Base-by-base conservation (phyloP, 148 eudicot genomes). In the Chenopodium suecicum region DNA sequence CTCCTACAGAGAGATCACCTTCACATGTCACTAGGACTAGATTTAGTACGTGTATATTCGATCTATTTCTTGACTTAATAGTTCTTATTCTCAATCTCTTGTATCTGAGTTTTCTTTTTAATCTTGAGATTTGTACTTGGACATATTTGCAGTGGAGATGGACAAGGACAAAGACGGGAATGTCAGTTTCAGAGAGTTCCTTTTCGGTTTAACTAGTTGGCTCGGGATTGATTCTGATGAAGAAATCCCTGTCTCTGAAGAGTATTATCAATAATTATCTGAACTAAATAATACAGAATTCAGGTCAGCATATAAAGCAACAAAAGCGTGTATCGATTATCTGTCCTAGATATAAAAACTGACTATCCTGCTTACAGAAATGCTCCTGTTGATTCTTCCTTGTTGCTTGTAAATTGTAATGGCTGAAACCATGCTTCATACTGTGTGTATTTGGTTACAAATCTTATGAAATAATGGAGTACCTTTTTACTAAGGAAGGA, bases 141-240 rank as follows among this genome's bases (percentile, higher is more conserved):
- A 65, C 65, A 48, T 47, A 62, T 63, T 50, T 86, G 90, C 93
- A 91, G 97, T 83, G 85, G 95, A 93, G 88, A 89, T 90, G 94
- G 91, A 91, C 86, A 87, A 77, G 86, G 89, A 89, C 86, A 85
- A 78, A 82, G 82, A 90, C 69, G 95, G 97, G 71, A 87, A 89
- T 41, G 91, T 93, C 83, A 90, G 87, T 73, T 90, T 87, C 83
- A 86, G 91, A 80, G 95, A 91, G 72, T 88, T 91, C 56, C 85
- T 88, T 11, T 91, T 88, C 31, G 85, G 91, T 60, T 79, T 91
- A 78, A 81, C 90, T 70, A 70, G 85, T 74, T 89, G 93, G 93
- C 89, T 90, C 31, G 91, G 90, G 68, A 76, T 93, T 17, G 95
- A 92, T 31, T 75, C 68, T 16, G 88, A 87, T 66, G 91, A 89